Evolutionary conservation across 352 stramenopile genomes (phyloP).

Genomic region (Blastocystis sp.): DNA sequence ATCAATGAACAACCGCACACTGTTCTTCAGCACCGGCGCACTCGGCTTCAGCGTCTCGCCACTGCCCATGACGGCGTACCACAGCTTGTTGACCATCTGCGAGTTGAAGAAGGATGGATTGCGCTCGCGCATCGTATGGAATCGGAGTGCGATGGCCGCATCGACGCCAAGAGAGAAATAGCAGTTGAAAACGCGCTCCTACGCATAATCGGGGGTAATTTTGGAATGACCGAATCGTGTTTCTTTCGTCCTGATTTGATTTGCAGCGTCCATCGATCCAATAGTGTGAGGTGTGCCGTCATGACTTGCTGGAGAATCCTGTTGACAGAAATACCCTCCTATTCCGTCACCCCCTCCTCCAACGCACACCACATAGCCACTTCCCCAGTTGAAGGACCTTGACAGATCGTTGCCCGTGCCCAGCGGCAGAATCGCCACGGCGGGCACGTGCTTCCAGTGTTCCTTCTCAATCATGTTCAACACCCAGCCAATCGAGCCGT

Average conservation of each 20-base stretch:
- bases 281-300: neutral
- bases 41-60: slow-evolving; percentile 68
- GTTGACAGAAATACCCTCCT: slow-evolving; percentile 35
- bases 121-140: slow-evolving; percentile 82
- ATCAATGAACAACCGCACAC: slow-evolving; percentile 72
- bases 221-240: neutral
- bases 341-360: neutral
- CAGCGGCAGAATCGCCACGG: slow-evolving; percentile 88
- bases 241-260: neutral
- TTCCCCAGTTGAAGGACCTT: slow-evolving; percentile 85
- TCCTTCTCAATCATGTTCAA: slow-evolving; percentile 79
- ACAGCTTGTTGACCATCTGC: slow-evolving; percentile 85
- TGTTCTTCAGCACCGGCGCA: slow-evolving; percentile 68
- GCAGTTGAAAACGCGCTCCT: slow-evolving; percentile 75
- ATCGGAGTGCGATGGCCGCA: slow-evolving; percentile 82
- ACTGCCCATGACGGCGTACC: slow-evolving; percentile 76
- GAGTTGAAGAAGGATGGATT: slow-evolving; percentile 83
- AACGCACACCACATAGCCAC: slow-evolving; percentile 74
- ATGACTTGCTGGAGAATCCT: slow-evolving; percentile 26
- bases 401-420: slow-evolving; percentile 91
- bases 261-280: slow-evolving; percentile 57
- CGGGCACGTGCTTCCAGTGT: slow-evolving; percentile 74
- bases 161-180: slow-evolving; percentile 81
- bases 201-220: slow-evolving; percentile 35
- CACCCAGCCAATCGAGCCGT: slow-evolving; percentile 68